Conservation (phyloP, 73 alveolate genomes). For the Paramecium tetraurelia region DNA sequence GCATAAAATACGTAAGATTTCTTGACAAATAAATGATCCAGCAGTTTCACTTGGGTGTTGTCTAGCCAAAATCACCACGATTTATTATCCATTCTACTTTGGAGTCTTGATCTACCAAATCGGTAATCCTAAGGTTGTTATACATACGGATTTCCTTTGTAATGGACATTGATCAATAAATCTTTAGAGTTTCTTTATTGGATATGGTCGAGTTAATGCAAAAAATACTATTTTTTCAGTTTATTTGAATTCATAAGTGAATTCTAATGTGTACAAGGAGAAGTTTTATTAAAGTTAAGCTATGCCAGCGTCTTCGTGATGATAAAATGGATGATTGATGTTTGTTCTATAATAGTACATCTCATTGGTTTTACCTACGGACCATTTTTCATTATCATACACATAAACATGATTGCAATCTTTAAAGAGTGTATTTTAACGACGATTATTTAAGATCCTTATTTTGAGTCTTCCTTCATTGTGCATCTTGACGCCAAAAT, state of each 20-base stretch:
- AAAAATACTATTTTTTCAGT: not conserved
- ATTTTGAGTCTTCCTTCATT: not conserved
- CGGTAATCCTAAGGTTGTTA: not conserved
- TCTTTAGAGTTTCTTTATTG: not conserved
- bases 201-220: conserved; percentile 17
- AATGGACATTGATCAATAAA: not conserved
- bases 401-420: conserved; percentile 29
- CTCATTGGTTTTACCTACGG: not conserved
- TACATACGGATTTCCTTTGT: not conserved
- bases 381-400: conserved; percentile 19
- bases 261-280: conserved; percentile 6
- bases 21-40: conserved; percentile 61
- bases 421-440: conserved; percentile 23
- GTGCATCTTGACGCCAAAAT: conserved; percentile 51
- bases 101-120: conserved; percentile 2
- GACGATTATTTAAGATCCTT: conserved; percentile 39
- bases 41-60: conserved; percentile 89
- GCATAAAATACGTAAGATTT: not conserved
- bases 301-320: not conserved
- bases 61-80: conserved; percentile 72
- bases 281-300: not conserved
- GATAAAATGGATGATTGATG: conserved; percentile 42
- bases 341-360: conserved; percentile 30
- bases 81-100: conserved; percentile 3
- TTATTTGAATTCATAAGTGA: conserved; percentile 11